These are phyloP conservation scores for Elsinoe perseae DNA, from an alignment of 2,329 filamentous ascomycete species.

Conservation along the genomic window DNA sequence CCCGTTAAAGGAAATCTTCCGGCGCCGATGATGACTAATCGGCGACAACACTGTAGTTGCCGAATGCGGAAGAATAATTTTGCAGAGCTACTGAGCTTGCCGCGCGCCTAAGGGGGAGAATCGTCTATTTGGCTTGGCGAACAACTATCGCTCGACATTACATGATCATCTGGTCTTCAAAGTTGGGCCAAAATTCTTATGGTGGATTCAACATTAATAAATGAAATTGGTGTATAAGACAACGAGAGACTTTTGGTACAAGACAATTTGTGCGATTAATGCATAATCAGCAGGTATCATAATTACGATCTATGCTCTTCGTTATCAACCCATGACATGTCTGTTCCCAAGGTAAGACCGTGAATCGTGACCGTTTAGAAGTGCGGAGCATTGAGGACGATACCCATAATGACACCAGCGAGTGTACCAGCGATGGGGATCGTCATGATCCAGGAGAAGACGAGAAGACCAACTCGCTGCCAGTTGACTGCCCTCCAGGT, in stretches of 20 bases:
- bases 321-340: background rate
- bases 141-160: too few species aligned
- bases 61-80: background rate
- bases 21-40: background rate
- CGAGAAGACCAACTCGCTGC: constrained; percentile 55
- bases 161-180: too few species aligned
- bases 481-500: constrained; percentile 54
- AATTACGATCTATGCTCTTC: background rate
- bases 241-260: constrained; percentile 1
- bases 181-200: background rate
- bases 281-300: background rate
- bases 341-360: background rate
- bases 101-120: too few species aligned
- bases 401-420: constrained; percentile 53
- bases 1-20: background rate
- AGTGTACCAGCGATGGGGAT: constrained; percentile 51
- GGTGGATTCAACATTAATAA: background rate
- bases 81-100: too few species aligned
- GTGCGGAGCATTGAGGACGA: constrained; percentile 54
- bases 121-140: too few species aligned
- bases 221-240: too few species aligned
- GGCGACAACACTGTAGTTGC: background rate
- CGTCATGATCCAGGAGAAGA: constrained; percentile 54
- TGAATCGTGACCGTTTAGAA: constrained; percentile 17
- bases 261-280: background rate